Percentiles rank a stretch among this genome's conserved stretches.
phyloP scores from a whole-genome alignment of 2,329 filamentous ascomycete species.

The Aspergillus ustus region DNA sequence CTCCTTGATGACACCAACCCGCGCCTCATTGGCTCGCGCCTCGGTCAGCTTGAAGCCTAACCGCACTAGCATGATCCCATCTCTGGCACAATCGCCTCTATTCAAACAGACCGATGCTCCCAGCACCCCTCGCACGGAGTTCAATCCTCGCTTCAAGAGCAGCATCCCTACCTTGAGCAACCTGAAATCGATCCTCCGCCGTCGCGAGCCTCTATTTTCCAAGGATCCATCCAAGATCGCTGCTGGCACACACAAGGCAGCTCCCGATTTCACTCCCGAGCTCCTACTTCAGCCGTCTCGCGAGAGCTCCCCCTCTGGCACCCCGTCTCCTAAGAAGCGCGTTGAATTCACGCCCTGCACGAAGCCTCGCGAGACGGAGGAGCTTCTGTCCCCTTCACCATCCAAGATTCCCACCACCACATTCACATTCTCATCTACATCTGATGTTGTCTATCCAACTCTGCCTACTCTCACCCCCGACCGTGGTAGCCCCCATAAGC shows the following conservation, averaged over 20 bases:
- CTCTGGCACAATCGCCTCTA: conserved; percentile 56
- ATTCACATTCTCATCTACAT: conserved; percentile 26
- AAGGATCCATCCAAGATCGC: conserved; percentile 63
- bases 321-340: conserved; percentile 75
- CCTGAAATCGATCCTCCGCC: conserved; percentile 67
- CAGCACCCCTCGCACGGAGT: conserved; percentile 51
- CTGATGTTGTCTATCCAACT: conserved; percentile 42
- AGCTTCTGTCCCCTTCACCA: conserved; percentile 45
- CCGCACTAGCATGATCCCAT: conserved; percentile 59
- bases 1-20: conserved; percentile 76
- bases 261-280: conserved; percentile 51
- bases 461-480: conserved; percentile 45
- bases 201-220: conserved; percentile 63
- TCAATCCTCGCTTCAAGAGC: conserved; percentile 51
- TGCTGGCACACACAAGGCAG: conserved; percentile 59
- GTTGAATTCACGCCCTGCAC: conserved; percentile 80
- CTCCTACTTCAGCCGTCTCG: conserved; percentile 52
- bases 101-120: conserved; percentile 54
- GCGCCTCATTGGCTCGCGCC: conserved; percentile 69
- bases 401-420: conserved; percentile 41
- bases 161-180: conserved; percentile 57
- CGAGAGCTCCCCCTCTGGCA: conserved; percentile 52
- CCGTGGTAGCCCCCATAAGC: conserved; percentile 16
- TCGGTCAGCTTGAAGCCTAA: conserved; percentile 56
- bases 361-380: conserved; percentile 46